These are phyloP conservation scores for Clonostachys sp. DNA, from an alignment of 2,329 filamentous ascomycete genomes.

Conservation along the genomic window DNA sequence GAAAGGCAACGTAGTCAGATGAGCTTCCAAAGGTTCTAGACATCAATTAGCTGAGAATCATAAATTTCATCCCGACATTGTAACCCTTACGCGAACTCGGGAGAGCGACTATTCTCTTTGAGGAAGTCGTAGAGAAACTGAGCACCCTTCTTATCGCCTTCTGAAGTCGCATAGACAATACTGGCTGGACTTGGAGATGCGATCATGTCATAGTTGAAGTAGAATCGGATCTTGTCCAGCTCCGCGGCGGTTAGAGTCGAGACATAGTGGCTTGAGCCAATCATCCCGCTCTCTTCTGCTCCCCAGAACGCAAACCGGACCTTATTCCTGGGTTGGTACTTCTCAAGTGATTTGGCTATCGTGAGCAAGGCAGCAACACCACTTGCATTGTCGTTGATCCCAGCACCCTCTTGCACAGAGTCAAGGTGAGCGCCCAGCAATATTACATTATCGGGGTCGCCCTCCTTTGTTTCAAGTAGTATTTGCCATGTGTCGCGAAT, in stretches of 20 bases:
- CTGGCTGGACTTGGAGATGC: slow-evolving; percentile 21
- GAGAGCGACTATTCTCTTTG: slow-evolving; percentile 14
- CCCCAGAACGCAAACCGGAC: slow-evolving; percentile 33
- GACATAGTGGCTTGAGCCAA: slow-evolving; percentile 24
- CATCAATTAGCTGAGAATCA: no score
- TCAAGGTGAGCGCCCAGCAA: slow-evolving; percentile 37
- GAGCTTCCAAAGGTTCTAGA: slow-evolving; percentile 19
- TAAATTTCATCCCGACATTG: neutral
- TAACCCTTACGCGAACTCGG: slow-evolving; percentile 8
- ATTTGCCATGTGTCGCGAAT: slow-evolving; percentile 32
- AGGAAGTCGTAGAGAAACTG: slow-evolving; percentile 21
- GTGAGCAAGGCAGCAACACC: slow-evolving; percentile 55
- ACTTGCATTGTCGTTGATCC: slow-evolving; percentile 63
- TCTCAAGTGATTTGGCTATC: slow-evolving; percentile 53
- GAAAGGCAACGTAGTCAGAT: slow-evolving; percentile 30
- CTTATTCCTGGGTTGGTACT: slow-evolving; percentile 48
- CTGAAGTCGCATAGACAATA: slow-evolving; percentile 20
- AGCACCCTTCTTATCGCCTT: slow-evolving; percentile 21
- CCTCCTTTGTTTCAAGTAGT: slow-evolving; percentile 35
- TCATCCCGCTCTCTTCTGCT: slow-evolving; percentile 28
- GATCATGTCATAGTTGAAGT: slow-evolving; percentile 65
- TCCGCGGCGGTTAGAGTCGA: slow-evolving; percentile 16
- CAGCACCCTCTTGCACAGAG: slow-evolving; percentile 34
- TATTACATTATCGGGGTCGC: slow-evolving; percentile 33
- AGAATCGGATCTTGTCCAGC: slow-evolving; percentile 51